Percentiles rank a stretch among this genome's conserved stretches.
phyloP scores from a whole-genome alignment of 768 basidiomycete genomes.

The Amanita brunnescens region DNA sequence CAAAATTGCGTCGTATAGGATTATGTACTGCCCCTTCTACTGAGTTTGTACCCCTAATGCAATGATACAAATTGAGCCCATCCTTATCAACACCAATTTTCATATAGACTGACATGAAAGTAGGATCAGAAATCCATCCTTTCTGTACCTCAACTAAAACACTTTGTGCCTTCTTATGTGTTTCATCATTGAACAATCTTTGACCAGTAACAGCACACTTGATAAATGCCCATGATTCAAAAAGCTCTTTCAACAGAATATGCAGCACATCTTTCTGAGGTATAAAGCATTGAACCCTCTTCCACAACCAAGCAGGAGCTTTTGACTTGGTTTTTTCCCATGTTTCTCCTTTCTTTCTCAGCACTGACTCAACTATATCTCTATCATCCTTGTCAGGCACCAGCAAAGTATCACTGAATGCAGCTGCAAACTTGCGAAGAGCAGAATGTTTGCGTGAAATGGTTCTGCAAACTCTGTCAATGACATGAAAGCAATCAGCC shows the following conservation, averaged over 20 bases:
- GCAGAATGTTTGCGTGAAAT: conserved; percentile 10
- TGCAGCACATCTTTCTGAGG: conserved; percentile 10
- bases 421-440: conserved; percentile 9
- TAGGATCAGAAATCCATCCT: conserved; percentile 14
- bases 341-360: conserved; percentile 2
- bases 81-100: conserved; percentile 9
- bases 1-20: conserved; percentile 14
- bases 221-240: conserved; percentile 8
- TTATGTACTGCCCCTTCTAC: conserved; percentile 18
- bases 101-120: conserved; percentile 11
- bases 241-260: conserved; percentile 12
- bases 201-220: not conserved
- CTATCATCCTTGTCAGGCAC: conserved; percentile 13
- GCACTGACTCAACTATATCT: conserved; percentile 2
- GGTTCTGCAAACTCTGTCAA: conserved; percentile 4
- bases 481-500: conserved; percentile 11
- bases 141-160: conserved; percentile 10
- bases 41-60: conserved; percentile 15
- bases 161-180: conserved; percentile 6
- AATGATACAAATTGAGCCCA: conserved; percentile 12
- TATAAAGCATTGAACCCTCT: conserved; percentile 10
- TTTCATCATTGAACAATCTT: not conserved
- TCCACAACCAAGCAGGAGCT: conserved; percentile 12
- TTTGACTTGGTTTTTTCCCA: conserved; percentile 7
- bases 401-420: conserved; percentile 14